Evolutionary conservation across 371 early-diverging fungal species (phyloP).

Genomic region (Mortierella sp.): DNA sequence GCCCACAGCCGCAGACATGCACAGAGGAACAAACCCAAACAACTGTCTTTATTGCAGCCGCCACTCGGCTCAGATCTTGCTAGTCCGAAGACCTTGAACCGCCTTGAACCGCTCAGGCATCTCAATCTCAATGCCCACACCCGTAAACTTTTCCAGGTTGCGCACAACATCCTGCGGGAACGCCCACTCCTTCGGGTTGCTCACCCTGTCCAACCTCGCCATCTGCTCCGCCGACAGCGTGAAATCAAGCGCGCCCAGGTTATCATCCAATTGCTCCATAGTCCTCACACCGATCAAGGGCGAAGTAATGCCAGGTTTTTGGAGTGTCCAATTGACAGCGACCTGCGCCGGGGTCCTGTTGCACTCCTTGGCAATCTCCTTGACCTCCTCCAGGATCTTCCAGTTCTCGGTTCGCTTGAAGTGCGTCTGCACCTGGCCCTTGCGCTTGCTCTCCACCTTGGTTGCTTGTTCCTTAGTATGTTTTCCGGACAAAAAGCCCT

Average conservation of each 20-base stretch:
- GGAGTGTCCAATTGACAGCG: conserved; percentile 61
- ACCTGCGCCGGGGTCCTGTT: conserved; percentile 60
- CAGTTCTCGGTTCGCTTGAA: conserved; percentile 45
- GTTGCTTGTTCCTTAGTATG: conserved; percentile 34
- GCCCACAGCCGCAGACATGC: not conserved
- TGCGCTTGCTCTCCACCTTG: conserved; percentile 4
- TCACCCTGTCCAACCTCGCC: conserved; percentile 54
- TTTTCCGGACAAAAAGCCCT: conserved; percentile 60
- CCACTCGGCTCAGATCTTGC: conserved; percentile 17
- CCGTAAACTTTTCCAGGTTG: conserved; percentile 28
- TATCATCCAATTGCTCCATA: conserved; percentile 56
- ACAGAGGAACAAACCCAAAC: not conserved
- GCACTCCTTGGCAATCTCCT: conserved; percentile 58
- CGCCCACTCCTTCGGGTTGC: conserved; percentile 48
- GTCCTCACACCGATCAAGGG: conserved; percentile 62
- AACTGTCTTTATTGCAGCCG: not conserved
- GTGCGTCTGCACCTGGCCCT: conserved; percentile 15
- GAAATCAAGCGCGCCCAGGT: conserved; percentile 59
- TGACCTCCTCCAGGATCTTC: conserved; percentile 59
- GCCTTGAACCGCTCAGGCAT: conserved; percentile 45
- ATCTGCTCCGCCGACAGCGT: conserved; percentile 57
- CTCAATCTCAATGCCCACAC: conserved; percentile 34
- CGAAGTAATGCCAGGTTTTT: conserved; percentile 63
- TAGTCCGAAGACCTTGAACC: conserved; percentile 28
- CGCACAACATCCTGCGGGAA: conserved; percentile 48